Conservation (phyloP, 1,284 basidiomycete species). For the Golubevia sp. region DNA sequence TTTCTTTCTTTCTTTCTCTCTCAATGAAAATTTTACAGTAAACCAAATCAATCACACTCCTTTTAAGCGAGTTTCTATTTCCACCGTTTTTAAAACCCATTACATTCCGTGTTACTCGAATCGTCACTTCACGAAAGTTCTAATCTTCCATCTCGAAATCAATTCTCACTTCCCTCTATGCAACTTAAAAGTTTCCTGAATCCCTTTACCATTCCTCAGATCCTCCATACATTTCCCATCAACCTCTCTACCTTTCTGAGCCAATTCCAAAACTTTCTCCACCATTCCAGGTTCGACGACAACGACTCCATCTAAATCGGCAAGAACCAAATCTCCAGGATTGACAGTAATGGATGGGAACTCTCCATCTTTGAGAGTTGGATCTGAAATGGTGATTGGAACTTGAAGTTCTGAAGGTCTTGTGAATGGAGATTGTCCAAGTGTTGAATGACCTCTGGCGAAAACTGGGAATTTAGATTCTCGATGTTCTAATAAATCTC, state of each 20-base stretch:
- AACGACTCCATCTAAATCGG: conserved; percentile 87
- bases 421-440: conserved; percentile 86
- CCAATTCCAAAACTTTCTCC: conserved; percentile 70
- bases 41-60: no score
- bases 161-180: conserved; percentile 75
- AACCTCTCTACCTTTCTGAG: conserved; percentile 69
- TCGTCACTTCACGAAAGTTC: no score
- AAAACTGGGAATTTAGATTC: conserved; percentile 67
- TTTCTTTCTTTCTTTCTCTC: no score
- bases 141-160: no score
- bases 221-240: conserved; percentile 79
- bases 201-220: conserved; percentile 74
- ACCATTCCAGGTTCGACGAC: conserved; percentile 72
- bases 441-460: conserved; percentile 77
- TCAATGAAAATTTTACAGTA: no score
- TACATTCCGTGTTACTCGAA: no score
- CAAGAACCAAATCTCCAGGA: conserved; percentile 82
- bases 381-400: conserved; percentile 69
- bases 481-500: conserved; percentile 79
- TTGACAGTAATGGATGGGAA: conserved; percentile 68
- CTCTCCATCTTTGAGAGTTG: conserved; percentile 16
- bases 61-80: no score
- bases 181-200: conserved; percentile 77
- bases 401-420: conserved; percentile 79
- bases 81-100: no score